Percentiles rank a stretch among this genome's conserved stretches.
phyloP scores from a whole-genome alignment of 768 basidiomycete species.

The Auricularia sp. region DNA sequence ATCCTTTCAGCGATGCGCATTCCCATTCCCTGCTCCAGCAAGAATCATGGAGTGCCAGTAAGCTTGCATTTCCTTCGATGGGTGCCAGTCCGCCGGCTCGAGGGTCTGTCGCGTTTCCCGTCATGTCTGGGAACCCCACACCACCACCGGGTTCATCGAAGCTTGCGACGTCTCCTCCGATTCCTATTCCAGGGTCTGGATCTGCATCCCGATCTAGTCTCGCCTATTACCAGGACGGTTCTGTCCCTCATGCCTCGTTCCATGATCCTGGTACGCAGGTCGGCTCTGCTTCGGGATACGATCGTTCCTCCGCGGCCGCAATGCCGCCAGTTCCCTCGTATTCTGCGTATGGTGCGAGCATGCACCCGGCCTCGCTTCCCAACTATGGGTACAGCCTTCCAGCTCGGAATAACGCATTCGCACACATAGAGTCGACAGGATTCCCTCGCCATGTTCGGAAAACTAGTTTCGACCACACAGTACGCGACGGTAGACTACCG shows the following conservation, averaged over 20 bases:
- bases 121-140: slow-evolving; percentile 7
- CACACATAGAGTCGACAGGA: not conserved
- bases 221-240: not conserved
- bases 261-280: not conserved
- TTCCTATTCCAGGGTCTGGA: slow-evolving; percentile 30
- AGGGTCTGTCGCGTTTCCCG: not conserved
- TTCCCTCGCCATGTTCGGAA: slow-evolving; percentile 86
- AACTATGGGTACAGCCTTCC: slow-evolving; percentile 56
- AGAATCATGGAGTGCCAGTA: slow-evolving; percentile 9
- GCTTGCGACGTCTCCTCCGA: slow-evolving; percentile 18
- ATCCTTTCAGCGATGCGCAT: slow-evolving; percentile 19
- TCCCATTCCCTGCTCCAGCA: slow-evolving; percentile 22
- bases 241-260: not conserved
- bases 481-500: slow-evolving; percentile 34
- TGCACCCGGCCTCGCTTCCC: slow-evolving; percentile 66
- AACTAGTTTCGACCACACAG: slow-evolving; percentile 91
- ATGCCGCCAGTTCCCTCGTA: not conserved
- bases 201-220: slow-evolving; percentile 21
- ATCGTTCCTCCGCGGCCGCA: not conserved
- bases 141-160: slow-evolving; percentile 14
- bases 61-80: slow-evolving; percentile 32
- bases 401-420: slow-evolving; percentile 11
- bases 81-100: not conserved
- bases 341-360: slow-evolving; percentile 14
- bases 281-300: not conserved